Base-by-base conservation (phyloP, 2,329 filamentous ascomycete species). In the Aureobasidium mangrovei region DNA sequence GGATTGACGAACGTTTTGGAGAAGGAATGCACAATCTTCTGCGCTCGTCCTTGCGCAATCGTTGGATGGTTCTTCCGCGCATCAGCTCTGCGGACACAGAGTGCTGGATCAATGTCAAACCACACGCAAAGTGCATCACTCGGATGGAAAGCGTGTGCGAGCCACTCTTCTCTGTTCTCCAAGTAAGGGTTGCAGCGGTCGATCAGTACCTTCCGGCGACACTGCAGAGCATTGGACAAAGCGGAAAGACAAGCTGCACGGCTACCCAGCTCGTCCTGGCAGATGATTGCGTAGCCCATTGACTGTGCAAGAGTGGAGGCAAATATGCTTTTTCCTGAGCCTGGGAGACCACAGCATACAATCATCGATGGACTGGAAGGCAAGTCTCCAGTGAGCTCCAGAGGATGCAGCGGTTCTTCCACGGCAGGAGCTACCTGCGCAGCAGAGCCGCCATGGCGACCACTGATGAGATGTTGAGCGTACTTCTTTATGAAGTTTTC, bases 301-400 rank as follows among this genome's bases (percentile, higher is more conserved):
- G 6, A n/a, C 7, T 7, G 18, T 31, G 44, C 24, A n/a, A 54
- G 44, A 3, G 26, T 24, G 24, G 36, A 39, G 10, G 53, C 48
- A 18, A 58, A 49, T 8, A 42, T 54, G 18, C 47, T 56, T 24
- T 58, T 58, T 4, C 56, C 56, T 12, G 56, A 56, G 12, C 56
- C 56, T 4, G 56, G 56, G 29, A 58, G 12, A 9, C 56, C 56
- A 27, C 52, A 48, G 18, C 55, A 53, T 9, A 56, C 35, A 7
- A 54, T 44, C 7, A 56, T 28, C 18, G 56, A 55, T 24, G 54
- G 38, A 4, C 24, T 10, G 26, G 33, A 6, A 48, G 33, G 36
- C 24, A 54, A 33, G 7, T 33, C 18, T 12, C 29, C 31, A 24
- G 28, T n/a, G 3, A 32, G 18, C 7, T 9, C 29, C 4, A 46